Evolutionary conservation across 2,329 filamentous ascomycete species (phyloP), one percentile per base, ranked within the genome.

Genomic region (Aspergillus hiratsukae): DNA sequence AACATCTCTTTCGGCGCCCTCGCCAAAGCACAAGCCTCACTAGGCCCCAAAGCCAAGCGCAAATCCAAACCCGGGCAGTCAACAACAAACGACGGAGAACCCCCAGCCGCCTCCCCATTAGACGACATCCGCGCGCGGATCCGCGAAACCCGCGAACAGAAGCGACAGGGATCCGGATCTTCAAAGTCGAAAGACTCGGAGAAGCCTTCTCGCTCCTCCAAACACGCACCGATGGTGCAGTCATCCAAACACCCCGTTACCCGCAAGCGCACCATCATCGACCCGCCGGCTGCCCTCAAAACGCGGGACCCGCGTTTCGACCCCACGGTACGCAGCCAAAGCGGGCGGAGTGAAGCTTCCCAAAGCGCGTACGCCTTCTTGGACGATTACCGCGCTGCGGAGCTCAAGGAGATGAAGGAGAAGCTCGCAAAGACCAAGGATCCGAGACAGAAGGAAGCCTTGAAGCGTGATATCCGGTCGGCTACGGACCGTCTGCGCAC

Each of bases 281-380:
- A 78, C 43, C 70, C 76, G 3, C 74, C 76, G 2, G 74, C 79
- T 35, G 71, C 70, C 71, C 80, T 82, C 56, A 90, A 89, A 69
- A 77, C 81, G 1, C 87, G 93, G 54, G 94, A 99, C 73, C 94
- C 94, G 19, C 88, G 94, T 51, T 99, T 99, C 77, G 90, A 94
- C 60, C 82, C 87, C 0, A 80, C 84, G 25, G 71, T 79, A 53
- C 63, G 75, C 61, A 69, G 71, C 43, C 69, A 73, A 62, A 63
- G 70, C 57, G 60, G 69, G 28, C 58, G 61, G 25, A 67, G 66
- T 66, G 17, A 72, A 79, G 23, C 83, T 82, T 69, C 87, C 35
- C 83, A 82, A 58, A 86, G 85, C 63, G 89, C 91, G 35, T 99
- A 99, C 75, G 81, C 86, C 2, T 99, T 99, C 77, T 78, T 99